Evolutionary conservation across 2,329 filamentous ascomycete genomes (phyloP).

Genomic region (Apiospora pterosperma): DNA sequence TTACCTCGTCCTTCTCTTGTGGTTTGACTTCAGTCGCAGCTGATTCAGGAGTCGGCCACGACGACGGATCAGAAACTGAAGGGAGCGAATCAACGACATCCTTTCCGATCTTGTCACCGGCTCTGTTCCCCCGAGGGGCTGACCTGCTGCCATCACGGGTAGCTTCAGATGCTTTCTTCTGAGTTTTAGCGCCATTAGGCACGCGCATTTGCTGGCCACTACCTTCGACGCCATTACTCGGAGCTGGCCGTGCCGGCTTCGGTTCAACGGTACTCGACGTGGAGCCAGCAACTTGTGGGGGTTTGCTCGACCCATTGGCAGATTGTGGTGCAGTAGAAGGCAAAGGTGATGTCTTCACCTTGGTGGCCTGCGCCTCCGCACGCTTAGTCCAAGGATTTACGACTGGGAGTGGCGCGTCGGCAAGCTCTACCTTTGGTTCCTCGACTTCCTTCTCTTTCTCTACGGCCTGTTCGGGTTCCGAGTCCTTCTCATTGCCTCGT

Average conservation of each 20-base stretch:
- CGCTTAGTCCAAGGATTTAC: conserved; percentile 89
- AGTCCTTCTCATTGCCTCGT: conserved; percentile 47
- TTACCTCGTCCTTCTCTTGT: conserved; percentile 59
- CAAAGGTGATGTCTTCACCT: conserved; percentile 35
- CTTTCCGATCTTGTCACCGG: conserved; percentile 40
- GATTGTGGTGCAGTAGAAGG: conserved; percentile 15
- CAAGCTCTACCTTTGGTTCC: conserved; percentile 61
- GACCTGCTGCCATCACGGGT: conserved; percentile 36
- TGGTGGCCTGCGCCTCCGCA: conserved; percentile 55
- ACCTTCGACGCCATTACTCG: conserved; percentile 3
- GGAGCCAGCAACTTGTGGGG: not conserved
- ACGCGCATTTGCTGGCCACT: not conserved
- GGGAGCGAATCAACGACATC: conserved; percentile 41
- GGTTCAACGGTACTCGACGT: conserved; percentile 11
- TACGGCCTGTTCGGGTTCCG: conserved; percentile 46
- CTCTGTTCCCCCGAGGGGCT: conserved; percentile 42
- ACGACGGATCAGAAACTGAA: conserved; percentile 70
- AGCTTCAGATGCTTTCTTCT: conserved; percentile 40
- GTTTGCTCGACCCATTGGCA: conserved; percentile 14
- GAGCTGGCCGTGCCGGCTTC: conserved; percentile 10
- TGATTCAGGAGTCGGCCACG: conserved; percentile 88
- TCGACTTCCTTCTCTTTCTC: conserved; percentile 59
- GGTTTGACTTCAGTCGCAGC: conserved; percentile 74
- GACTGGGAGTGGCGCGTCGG: conserved; percentile 75
- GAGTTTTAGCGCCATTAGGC: conserved; percentile 32